These are phyloP conservation scores for Bacidia gigantensis DNA, from an alignment of 495 filamentous ascomycete species.

Conservation along the genomic window DNA sequence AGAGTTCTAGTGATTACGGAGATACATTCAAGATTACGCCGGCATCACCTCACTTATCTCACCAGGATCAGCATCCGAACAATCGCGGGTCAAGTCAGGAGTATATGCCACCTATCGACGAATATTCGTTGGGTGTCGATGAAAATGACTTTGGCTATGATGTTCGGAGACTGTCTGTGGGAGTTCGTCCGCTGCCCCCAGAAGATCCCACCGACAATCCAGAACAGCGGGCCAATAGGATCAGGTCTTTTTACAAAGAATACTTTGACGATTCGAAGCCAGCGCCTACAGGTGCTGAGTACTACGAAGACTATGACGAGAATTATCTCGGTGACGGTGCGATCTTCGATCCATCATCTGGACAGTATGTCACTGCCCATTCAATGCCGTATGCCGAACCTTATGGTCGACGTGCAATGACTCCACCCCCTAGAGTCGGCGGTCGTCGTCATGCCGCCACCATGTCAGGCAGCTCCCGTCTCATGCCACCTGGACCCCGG, in stretches of 20 bases:
- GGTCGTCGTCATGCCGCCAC: slow-evolving; percentile 39
- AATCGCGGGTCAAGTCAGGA: slow-evolving; percentile 12
- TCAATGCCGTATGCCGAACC: slow-evolving; percentile 62
- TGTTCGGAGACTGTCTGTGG: slow-evolving; percentile 66
- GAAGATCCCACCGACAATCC: slow-evolving; percentile 77
- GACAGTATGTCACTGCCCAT: slow-evolving; percentile 56
- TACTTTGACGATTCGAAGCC: slow-evolving; percentile 85
- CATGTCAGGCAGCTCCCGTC: slow-evolving; percentile 33
- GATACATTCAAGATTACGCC: slow-evolving; percentile 41
- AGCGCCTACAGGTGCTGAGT: slow-evolving; percentile 34
- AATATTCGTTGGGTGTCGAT: slow-evolving; percentile 27
- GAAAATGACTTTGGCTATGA: slow-evolving; percentile 42
- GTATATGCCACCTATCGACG: slow-evolving; percentile 24
- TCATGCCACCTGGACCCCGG: slow-evolving; percentile 38
- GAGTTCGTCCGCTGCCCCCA: slow-evolving; percentile 82
- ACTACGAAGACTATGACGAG: slow-evolving; percentile 58
- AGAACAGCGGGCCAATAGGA: slow-evolving; percentile 87
- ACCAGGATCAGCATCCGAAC: slow-evolving; percentile 4
- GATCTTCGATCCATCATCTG: slow-evolving; percentile 60
- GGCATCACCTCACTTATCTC: slow-evolving; percentile 26
- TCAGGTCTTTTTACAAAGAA: slow-evolving; percentile 97
- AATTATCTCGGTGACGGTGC: slow-evolving; percentile 44
- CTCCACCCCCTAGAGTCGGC: slow-evolving; percentile 75
- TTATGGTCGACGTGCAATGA: slow-evolving; percentile 85
- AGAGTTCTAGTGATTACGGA: slow-evolving; percentile 48